phyloP scores from a whole-genome alignment of 345 rosid species.

The Salix udensis region DNA sequence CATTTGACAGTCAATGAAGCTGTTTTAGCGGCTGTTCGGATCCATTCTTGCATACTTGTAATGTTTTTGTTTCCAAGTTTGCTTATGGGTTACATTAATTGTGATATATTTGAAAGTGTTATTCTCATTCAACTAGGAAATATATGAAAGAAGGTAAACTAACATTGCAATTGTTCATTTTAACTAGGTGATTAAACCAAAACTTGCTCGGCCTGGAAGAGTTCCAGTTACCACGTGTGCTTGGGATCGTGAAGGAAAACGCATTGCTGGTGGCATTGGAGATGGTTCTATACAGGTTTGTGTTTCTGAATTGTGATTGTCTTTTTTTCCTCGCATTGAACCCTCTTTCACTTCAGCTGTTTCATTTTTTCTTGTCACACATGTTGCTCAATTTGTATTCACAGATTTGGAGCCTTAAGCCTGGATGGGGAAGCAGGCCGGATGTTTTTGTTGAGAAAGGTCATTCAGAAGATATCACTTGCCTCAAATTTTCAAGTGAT shows the following conservation, averaged over 20 bases:
- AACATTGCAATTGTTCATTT: constrained; percentile 11
- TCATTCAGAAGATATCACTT: constrained; percentile 89
- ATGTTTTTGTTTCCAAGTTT: not conserved
- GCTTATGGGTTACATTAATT: constrained; percentile 1
- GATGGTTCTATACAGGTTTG: constrained; percentile 94
- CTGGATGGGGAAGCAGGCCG: constrained; percentile 99
- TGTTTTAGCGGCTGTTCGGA: not conserved
- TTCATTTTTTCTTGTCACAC: not conserved
- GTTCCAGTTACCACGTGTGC: constrained; percentile 88
- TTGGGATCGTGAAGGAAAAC: constrained; percentile 93
- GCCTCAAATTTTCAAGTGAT: constrained; percentile 86
- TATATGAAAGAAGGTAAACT: constrained; percentile 1
- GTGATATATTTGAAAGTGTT: not conserved
- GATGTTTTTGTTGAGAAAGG: constrained; percentile 70
- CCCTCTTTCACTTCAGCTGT: not conserved
- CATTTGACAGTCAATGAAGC: not conserved
- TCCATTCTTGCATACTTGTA: not conserved
- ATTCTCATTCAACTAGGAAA: constrained; percentile 4
- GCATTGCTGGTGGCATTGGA: constrained; percentile 83
- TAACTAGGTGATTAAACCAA: constrained; percentile 88
- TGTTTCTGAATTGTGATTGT: constrained; percentile 10
- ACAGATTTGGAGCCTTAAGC: constrained; percentile 90
- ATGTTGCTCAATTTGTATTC: not conserved
- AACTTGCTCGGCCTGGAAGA: constrained; percentile 97
- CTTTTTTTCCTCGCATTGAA: not conserved